These are phyloP conservation scores for Picea sitchensis DNA, from an alignment of 75 land plant genomes.

Conservation along the genomic window DNA sequence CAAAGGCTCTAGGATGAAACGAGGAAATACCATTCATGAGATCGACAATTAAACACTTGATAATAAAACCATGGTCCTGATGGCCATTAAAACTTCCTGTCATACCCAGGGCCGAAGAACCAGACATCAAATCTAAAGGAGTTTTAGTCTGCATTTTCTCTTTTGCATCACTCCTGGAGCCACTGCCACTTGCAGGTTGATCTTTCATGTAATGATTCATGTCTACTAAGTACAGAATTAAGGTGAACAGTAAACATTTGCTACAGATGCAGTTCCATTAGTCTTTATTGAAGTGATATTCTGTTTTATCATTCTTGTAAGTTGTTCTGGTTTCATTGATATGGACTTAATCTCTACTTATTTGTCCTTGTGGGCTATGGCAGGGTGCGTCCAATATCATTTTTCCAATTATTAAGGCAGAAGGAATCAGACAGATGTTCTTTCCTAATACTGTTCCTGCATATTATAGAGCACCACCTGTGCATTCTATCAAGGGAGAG, in stretches of 20 bases:
- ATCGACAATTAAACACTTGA: too few relatives aligned
- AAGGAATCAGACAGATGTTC: constrained; percentile 83
- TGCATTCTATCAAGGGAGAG: background rate
- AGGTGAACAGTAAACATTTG: background rate
- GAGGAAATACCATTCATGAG: too few relatives aligned
- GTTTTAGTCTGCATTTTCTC: background rate
- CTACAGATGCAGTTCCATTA: background rate
- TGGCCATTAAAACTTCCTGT: too few relatives aligned
- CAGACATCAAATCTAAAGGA: too few relatives aligned
- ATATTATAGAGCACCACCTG: constrained; percentile 64
- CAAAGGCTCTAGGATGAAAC: too few relatives aligned
- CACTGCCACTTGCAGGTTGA: background rate
- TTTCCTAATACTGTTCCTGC: constrained; percentile 69
- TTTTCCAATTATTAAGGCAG: constrained; percentile 81
- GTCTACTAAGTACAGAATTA: too few relatives aligned
- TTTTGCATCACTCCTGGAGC: background rate
- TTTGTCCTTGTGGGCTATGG: background rate
- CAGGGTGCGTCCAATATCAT: constrained; percentile 79
- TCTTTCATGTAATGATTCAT: background rate
- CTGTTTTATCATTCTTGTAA: background rate
- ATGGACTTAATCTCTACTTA: background rate
- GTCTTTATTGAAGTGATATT: background rate
- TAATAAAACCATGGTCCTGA: too few relatives aligned
- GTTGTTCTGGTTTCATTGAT: background rate
- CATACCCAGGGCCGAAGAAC: too few relatives aligned